Conservation (phyloP, 345 rosid genomes). For the Bruguiera parviflora region DNA sequence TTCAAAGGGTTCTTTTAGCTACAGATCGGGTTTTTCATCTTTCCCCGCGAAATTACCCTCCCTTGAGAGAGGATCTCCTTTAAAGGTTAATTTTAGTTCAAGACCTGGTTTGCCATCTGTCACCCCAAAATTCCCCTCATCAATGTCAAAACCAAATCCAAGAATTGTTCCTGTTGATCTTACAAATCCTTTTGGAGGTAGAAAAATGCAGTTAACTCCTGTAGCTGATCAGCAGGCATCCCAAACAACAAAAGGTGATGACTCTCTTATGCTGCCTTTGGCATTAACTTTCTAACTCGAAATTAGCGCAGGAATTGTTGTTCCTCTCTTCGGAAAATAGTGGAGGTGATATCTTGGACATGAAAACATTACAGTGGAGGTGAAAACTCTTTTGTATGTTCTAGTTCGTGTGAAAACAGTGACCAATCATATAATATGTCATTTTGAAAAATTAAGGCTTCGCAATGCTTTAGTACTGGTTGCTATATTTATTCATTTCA, state of each 20-base stretch:
- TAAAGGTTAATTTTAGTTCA: background rate
- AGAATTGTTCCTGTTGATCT: constrained; percentile 14
- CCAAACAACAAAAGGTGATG: constrained; percentile 26
- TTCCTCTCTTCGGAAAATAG: background rate
- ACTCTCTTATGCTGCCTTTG: constrained; percentile 1
- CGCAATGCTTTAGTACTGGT: background rate
- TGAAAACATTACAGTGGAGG: background rate
- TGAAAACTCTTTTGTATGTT: background rate
- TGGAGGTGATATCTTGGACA: background rate
- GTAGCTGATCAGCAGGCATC: constrained; percentile 1
- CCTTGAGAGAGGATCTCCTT: background rate
- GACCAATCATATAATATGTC: background rate
- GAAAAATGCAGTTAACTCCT: constrained; percentile 8
- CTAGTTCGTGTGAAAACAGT: background rate
- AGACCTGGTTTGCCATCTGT: constrained; percentile 9
- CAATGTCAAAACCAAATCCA: constrained; percentile 12
- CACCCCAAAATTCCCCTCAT: constrained; percentile 3
- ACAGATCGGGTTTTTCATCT: constrained; percentile 10
- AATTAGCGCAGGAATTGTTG: background rate
- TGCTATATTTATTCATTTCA: background rate
- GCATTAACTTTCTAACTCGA: background rate
- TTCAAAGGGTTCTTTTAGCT: background rate
- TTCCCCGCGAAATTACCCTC: background rate
- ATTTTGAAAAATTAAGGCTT: background rate
- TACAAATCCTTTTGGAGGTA: constrained; percentile 13